phyloP scores from a whole-genome alignment of 768 basidiomycete genomes.

The Calocera cornea region DNA sequence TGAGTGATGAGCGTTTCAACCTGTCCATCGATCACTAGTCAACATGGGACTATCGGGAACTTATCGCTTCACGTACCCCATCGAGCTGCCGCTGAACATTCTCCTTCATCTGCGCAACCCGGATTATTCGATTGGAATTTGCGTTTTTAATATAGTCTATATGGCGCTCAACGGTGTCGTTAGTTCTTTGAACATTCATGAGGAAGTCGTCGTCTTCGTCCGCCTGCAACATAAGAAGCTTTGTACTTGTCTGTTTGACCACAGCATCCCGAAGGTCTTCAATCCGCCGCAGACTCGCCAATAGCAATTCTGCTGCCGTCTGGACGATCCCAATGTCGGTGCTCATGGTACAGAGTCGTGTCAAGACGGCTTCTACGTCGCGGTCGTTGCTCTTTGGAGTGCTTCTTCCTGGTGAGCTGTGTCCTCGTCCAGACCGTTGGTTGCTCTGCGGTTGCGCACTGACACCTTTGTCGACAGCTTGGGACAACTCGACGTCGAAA shows the following conservation, averaged over 20 bases:
- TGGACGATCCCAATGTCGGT: background rate
- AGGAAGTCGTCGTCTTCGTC: background rate
- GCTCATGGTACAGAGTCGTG: background rate
- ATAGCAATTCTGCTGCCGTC: background rate
- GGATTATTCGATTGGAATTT: background rate
- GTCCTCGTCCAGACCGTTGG: background rate
- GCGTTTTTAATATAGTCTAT: background rate
- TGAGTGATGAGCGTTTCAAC: background rate
- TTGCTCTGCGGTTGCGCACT: background rate
- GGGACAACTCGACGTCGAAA: background rate
- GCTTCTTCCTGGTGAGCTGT: background rate
- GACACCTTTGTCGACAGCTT: background rate
- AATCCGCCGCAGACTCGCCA: background rate
- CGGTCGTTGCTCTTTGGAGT: background rate
- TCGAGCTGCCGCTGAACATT: background rate
- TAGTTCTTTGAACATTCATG: background rate
- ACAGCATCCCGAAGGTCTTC: background rate
- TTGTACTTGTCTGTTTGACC: background rate
- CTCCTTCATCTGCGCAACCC: background rate
- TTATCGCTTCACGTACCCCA: background rate
- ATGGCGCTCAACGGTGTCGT: background rate
- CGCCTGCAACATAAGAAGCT: background rate
- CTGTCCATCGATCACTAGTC: too few species aligned
- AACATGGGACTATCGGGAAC: too few species aligned
- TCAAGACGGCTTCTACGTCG: background rate